Evolutionary conservation across 352 stramenopile genomes (phyloP), one percentile per base, ranked within the genome.

Genomic region (Phytophthora ohioensis): DNA sequence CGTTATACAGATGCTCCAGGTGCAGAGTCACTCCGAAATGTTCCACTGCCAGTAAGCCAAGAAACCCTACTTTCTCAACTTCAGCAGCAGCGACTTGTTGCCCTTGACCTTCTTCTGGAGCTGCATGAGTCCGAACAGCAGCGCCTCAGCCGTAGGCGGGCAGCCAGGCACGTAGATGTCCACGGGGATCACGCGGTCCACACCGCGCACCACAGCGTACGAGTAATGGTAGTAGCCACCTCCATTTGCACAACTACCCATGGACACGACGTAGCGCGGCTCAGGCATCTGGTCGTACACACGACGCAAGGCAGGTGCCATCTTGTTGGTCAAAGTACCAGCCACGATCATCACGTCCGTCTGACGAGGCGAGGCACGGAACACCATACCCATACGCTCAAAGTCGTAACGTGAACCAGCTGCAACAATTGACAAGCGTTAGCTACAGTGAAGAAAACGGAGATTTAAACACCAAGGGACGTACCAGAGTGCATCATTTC

Each of bases 111-210:
- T 99, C 91, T 99, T 99, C 87, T 99, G 97, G 53, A 99, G 85
- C 84, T 99, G 97, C 64, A 99, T 87, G 55, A 99, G 71, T 7
- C 97, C 98, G 78, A 99, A 99, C 39, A 99, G 81, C 48, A 99
- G 81, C 21, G 97, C 98, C 77, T 99, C 98, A 2, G 98, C 97
- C 11, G 98, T 99, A 3, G 98, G 98, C 55, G 98, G 98, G 73
- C 98, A 99, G 9, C 98, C 98, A 1, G 98, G 98, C n/a, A 99
- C 97, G 78, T 99, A 99, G 74, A 99, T 99, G 81, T 99, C 98
- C 13, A 99, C 97, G 15, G 98, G 98, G 42, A 99, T 84, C 47
- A 99, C 93, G 62, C 98, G 91, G 82, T 99, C 97, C 64, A 97
- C 98, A 32, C 98, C 98, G 64, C 97, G 91, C 36, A 99, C 97